These are phyloP conservation scores for Pichia sp. DNA, from an alignment of 1,139 yeast species.

Conservation along the genomic window DNA sequence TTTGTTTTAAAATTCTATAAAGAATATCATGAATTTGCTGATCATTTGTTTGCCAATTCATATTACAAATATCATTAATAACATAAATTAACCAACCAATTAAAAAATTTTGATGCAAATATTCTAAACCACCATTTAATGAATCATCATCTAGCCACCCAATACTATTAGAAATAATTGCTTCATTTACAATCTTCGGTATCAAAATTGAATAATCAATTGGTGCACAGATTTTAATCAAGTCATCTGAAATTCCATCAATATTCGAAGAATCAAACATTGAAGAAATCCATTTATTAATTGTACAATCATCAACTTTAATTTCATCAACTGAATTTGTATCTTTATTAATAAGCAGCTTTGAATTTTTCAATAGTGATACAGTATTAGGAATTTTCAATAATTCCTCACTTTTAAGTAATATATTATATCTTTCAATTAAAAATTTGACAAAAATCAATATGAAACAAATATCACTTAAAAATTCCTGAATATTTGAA, in stretches of 20 bases:
- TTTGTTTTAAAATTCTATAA: slow-evolving; percentile 16
- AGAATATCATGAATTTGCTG: slow-evolving; percentile 10
- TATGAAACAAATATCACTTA: slow-evolving; percentile 58
- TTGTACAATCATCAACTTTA: slow-evolving; percentile 35
- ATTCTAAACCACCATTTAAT: slow-evolving; percentile 54
- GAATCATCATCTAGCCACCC: slow-evolving; percentile 45
- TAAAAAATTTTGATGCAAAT: slow-evolving; percentile 56
- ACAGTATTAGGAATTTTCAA: slow-evolving; percentile 3
- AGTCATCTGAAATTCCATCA: slow-evolving; percentile 81
- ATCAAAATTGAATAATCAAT: slow-evolving; percentile 64
- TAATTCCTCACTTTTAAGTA: not conserved
- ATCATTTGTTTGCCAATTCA: slow-evolving; percentile 18
- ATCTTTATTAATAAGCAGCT: not conserved
- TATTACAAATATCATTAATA: slow-evolving; percentile 23
- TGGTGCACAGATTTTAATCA: slow-evolving; percentile 60
- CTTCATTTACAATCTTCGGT: slow-evolving; percentile 71
- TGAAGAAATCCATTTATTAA: slow-evolving; percentile 75
- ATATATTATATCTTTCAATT: slow-evolving; percentile 34
- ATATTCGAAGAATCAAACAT: slow-evolving; percentile 55
- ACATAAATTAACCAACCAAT: slow-evolving; percentile 41
- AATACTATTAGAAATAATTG: slow-evolving; percentile 53
- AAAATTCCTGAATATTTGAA: slow-evolving; percentile 60
- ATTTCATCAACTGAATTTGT: slow-evolving; percentile 6
- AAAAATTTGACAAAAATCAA: slow-evolving; percentile 45
- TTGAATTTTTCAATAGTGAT: slow-evolving; percentile 8